phyloP scores from a whole-genome alignment of 768 basidiomycete species.

The Kwoniella sp. region DNA sequence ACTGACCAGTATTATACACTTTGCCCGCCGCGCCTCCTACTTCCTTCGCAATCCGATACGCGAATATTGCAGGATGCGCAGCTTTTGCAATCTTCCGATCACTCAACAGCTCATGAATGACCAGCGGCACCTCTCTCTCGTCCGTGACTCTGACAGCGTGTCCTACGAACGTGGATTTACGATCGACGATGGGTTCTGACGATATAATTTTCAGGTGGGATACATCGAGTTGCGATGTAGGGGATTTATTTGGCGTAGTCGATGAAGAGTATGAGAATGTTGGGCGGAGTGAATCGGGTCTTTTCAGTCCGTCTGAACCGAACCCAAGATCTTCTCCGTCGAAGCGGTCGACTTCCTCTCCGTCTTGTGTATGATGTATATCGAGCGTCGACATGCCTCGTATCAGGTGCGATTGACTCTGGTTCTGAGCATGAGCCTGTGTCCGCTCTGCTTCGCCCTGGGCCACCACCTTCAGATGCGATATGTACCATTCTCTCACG shows the following conservation, averaged over 20 bases:
- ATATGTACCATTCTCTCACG: conserved; percentile 46
- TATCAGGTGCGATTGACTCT: conserved; percentile 8
- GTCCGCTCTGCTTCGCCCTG: conserved; percentile 34
- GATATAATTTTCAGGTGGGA: conserved; percentile 64
- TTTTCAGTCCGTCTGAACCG: background rate
- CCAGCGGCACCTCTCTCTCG: conserved; percentile 68
- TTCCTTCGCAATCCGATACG: conserved; percentile 51
- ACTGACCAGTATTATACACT: conserved; percentile 35
- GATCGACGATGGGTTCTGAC: conserved; percentile 79
- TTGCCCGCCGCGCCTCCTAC: conserved; percentile 46
- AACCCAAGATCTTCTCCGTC: background rate
- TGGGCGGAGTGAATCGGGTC: conserved; percentile 31
- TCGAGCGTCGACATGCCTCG: conserved; percentile 24
- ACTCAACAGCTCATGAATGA: conserved; percentile 52
- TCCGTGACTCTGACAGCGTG: conserved; percentile 78
- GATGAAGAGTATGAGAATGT: conserved; percentile 37
- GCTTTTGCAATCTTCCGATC: conserved; percentile 56
- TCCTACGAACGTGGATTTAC: conserved; percentile 83
- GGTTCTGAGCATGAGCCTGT: conserved; percentile 3
- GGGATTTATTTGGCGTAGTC: background rate
- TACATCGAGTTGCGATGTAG: background rate
- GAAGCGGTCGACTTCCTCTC: background rate
- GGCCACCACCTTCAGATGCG: conserved; percentile 24
- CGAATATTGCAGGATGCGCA: conserved; percentile 43
- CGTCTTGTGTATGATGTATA: conserved; percentile 2